A percentile compares a stretch with the other conserved stretches of the same genome.
Evolutionary conservation across 306 rosid genomes (phyloP).

Genomic region (Mucuna pruriens): DNA sequence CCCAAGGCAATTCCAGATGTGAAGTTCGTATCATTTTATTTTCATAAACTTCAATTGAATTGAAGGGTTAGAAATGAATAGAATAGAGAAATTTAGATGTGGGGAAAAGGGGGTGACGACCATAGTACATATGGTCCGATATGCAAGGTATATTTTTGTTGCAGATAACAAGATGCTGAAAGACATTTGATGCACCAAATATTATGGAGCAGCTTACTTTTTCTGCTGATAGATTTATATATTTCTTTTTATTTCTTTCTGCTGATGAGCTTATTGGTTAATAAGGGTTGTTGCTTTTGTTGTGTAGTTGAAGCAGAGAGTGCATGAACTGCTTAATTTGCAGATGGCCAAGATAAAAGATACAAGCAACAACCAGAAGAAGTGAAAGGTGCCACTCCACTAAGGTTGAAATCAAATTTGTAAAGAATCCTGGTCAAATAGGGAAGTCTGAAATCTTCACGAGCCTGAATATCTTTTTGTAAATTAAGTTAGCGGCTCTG

Average conservation of each 20-base stretch:
- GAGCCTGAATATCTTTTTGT: slow-evolving; percentile 20
- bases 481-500: slow-evolving; percentile 20
- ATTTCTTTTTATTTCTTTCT: neutral
- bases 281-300: slow-evolving; percentile 5
- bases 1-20: neutral
- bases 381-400: slow-evolving; percentile 21
- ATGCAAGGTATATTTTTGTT: slow-evolving; percentile 5
- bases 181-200: slow-evolving; percentile 8
- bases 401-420: neutral
- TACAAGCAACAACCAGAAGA: slow-evolving; percentile 34
- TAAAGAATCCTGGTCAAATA: slow-evolving; percentile 27
- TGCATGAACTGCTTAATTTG: slow-evolving; percentile 68
- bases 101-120: neutral
- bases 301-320: slow-evolving; percentile 73
- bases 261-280: neutral
- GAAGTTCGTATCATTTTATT: neutral
- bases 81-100: neutral
- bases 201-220: neutral
- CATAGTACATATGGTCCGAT: neutral
- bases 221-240: neutral
- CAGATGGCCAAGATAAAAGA: slow-evolving; percentile 68
- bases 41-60: slow-evolving; percentile 1
- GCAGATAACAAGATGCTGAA: neutral
- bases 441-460: slow-evolving; percentile 30
- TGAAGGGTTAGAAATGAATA: neutral